Evolutionary conservation across 805 yeast species (phyloP).

Genomic region (Sugiyamaella valdiviana): DNA sequence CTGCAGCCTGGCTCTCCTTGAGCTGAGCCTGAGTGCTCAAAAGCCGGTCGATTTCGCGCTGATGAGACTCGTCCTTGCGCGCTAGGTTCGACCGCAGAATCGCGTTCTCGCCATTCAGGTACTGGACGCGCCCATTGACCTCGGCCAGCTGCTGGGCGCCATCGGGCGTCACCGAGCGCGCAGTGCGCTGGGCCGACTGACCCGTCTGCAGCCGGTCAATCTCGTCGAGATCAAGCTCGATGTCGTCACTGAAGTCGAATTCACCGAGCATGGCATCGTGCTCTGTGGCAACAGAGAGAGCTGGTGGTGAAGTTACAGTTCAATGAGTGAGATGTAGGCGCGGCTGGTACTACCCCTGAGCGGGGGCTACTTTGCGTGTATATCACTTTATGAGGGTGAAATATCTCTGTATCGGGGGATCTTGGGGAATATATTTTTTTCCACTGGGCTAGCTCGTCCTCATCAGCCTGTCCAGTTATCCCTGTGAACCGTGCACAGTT

Average conservation of each 20-base stretch:
- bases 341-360: background rate
- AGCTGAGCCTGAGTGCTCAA: conserved; percentile 18
- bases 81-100: conserved; percentile 62
- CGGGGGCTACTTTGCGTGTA: background rate
- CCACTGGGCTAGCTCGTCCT: too few species aligned
- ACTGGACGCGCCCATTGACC: conserved; percentile 35
- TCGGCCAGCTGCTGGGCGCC: conserved; percentile 17
- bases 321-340: too few species aligned
- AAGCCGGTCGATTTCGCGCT: conserved; percentile 26
- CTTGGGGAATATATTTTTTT: too few species aligned
- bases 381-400: background rate
- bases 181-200: conserved; percentile 9
- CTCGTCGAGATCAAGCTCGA: conserved; percentile 21
- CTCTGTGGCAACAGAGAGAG: too few species aligned
- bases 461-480: too few species aligned
- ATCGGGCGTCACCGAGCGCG: conserved; percentile 4
- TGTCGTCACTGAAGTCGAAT: conserved; percentile 16
- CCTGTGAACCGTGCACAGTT: too few species aligned
- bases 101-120: conserved; percentile 75
- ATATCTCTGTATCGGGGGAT: background rate
- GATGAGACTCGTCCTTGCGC: conserved; percentile 28
- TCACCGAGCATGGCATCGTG: conserved; percentile 11
- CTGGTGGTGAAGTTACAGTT: too few species aligned
- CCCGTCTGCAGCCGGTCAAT: conserved; percentile 12
- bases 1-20: conserved; percentile 29